Evolutionary conservation across 306 rosid genomes (phyloP), one percentile per base, ranked within the genome.

Genomic region (Malus sieversii): DNA sequence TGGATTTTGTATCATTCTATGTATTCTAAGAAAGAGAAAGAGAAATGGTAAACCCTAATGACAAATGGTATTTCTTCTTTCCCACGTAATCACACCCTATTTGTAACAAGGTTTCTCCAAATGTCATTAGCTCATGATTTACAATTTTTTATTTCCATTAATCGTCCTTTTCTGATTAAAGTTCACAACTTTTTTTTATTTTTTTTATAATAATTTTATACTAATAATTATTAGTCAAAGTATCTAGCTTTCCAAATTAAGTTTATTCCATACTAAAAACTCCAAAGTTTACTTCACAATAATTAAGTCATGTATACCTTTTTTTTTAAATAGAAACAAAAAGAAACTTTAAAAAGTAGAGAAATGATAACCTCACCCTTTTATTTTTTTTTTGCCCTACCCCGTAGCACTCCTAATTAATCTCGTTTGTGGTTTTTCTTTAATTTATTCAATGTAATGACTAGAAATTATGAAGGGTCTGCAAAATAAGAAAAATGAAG

Each of bases 41-140:
- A 60, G 19, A 22, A 60, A 23, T 4, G 8, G 65, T 25, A 60
- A 60, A 25, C 66, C 20, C 1, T 32, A 30, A 64, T 64, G 35
- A 25, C 27, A 3, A 33, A 19, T 8, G 4, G 48, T 35, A 15
- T 33, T 66, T 32, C 18, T 42, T 32, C 6, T 57, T 71, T 7
- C n/a, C 2, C 8, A 57, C 40, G 27, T 22, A 14, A 72, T 57
- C 53, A 14, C 2, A 20, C 66, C 27, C 68, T 7, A 42, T 9
- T 3, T 10, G 51, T 29, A 29, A 18, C 72, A 55, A 42, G 22
- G 55, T 32, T 45, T 27, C 75, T 73, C 78, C 75, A 73, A 42
- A 66, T 79, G 78, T 73, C 78, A 58, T 68, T 45, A 58, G 61
- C 55, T 27, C 48, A 40, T 63, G 68, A 65, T 42, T 66, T 44